Evolutionary conservation across 164 flowering plant species (phyloP), one percentile per base, ranked within the genome.

Genomic region (Stephania japonica): DNA sequence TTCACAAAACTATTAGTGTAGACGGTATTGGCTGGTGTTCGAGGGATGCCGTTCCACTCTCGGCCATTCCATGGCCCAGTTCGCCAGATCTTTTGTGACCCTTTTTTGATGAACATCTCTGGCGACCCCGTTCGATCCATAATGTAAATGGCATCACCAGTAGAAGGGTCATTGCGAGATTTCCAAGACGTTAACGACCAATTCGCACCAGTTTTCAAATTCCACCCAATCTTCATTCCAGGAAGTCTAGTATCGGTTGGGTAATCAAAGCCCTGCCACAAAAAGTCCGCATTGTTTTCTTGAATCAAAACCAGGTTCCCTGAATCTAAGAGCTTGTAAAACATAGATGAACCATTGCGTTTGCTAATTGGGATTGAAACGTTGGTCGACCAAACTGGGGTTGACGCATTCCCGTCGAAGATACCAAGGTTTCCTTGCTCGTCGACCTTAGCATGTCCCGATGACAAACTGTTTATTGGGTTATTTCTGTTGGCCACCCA

Each of bases 261-360:
- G 23, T 19, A 59, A 59, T 59, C 64, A n/a, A 59, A 59, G 64
- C 64, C 19, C 21, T 59, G 64, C 64, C 64, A 59, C 21, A 32
- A 32, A 32, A n/a, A 4, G 38, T 32, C 23, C 1, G 24, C 64
- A 3, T 9, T 59, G 8, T n/a, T 7, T 4, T 9, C n/a, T 12
- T n/a, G n/a, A n/a, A 38, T 47, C 70, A 88, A 2, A 3, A 87
- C 83, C 2, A 89, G 72, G 53, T 89, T 89, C 13, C 92, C 92
- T 0, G 84, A 25, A 44, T 85, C 88, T 27, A 85, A 62, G 5
- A 90, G 81, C 71, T 76, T 70, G 0, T 84, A 87, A 0, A 65
- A 56, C 0, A 78, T 7, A 42, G 41, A 73, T 1, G 14, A 47
- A 11, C 32, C 4, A 2, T 32, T 32, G 1, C 4, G 38, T 32